Evolutionary conservation across 1,139 yeast genomes (phyloP).

Genomic region (Geotrichum restrictum): DNA sequence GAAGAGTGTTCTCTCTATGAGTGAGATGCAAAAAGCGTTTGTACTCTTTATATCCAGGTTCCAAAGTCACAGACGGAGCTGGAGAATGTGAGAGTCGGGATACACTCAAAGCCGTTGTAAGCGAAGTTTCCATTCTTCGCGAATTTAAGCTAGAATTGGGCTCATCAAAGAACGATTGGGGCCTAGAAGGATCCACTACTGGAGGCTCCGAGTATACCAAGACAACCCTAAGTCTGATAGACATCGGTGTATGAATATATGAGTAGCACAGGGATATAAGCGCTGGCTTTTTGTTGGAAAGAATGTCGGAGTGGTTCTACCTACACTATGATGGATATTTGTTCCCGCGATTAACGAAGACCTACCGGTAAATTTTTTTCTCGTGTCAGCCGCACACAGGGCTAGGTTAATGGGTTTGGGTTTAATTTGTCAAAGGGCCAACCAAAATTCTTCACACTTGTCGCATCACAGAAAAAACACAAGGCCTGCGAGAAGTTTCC

Average conservation of each 20-base stretch:
- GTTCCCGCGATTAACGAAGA: neutral
- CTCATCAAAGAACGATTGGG: neutral
- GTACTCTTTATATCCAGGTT: slow-evolving; percentile 10
- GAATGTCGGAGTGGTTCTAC: too few species aligned
- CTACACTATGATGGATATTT: neutral
- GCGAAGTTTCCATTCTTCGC: slow-evolving; percentile 5
- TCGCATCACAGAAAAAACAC: slow-evolving; percentile 1
- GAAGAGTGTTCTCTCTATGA: slow-evolving; percentile 44
- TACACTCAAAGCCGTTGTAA: neutral
- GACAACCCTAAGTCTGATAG: slow-evolving; percentile 15
- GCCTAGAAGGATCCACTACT: slow-evolving; percentile 1
- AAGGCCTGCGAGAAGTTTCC: neutral
- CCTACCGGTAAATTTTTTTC: slow-evolving; percentile 6
- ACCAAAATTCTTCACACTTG: slow-evolving; percentile 1
- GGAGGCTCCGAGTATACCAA: slow-evolving; percentile 13
- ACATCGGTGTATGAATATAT: slow-evolving; percentile 6
- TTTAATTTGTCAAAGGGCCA: neutral
- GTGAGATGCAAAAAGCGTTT: slow-evolving; percentile 57
- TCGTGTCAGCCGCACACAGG: slow-evolving; percentile 1
- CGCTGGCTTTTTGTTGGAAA: too few species aligned
- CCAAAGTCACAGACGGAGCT: neutral
- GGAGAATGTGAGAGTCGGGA: slow-evolving; percentile 1
- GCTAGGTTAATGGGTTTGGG: slow-evolving; percentile 1
- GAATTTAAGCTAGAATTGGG: slow-evolving; percentile 5
- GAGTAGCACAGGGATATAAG: too few species aligned